Evolutionary conservation across 2,329 filamentous ascomycete genomes (phyloP).

Genomic region (Colletotrichum navitas): DNA sequence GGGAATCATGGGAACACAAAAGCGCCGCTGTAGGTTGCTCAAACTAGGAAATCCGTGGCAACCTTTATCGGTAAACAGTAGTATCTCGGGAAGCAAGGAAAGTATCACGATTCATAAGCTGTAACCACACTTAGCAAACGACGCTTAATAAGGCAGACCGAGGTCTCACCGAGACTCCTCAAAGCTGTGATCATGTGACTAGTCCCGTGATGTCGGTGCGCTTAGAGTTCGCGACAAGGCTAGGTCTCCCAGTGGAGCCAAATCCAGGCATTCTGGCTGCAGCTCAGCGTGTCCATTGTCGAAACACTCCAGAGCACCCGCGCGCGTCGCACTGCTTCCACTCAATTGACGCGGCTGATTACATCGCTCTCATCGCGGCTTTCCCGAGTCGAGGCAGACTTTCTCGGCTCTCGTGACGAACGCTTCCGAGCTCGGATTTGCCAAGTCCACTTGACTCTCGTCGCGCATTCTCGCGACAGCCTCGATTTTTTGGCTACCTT

Average conservation of each 20-base stretch:
- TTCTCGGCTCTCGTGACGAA: background rate
- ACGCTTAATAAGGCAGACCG: background rate
- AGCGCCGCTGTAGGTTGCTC: too few relatives aligned
- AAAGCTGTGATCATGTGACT: background rate
- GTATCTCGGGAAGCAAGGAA: too few relatives aligned
- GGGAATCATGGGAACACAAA: too few relatives aligned
- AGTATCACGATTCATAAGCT: too few relatives aligned
- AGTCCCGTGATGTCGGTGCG: background rate
- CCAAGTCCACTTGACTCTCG: background rate
- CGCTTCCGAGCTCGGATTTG: background rate
- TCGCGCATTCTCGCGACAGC: conserved; percentile 20
- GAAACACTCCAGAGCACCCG: conserved; percentile 4
- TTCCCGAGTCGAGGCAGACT: background rate
- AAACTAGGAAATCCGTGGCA: too few relatives aligned
- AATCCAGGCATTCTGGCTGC: conserved; percentile 18
- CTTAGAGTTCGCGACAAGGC: conserved; percentile 33
- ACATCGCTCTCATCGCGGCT: background rate
- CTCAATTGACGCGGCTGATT: conserved; percentile 10
- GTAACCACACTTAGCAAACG: too few relatives aligned
- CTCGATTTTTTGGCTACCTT: background rate
- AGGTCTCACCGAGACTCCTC: conserved; percentile 9
- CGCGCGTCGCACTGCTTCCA: conserved; percentile 18
- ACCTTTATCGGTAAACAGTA: too few relatives aligned
- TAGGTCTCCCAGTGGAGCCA: conserved; percentile 23
- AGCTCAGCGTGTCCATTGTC: conserved; percentile 15